Evolutionary conservation across 2,329 filamentous ascomycete genomes (phyloP).

Genomic region (Emmonsiellopsis sp.): DNA sequence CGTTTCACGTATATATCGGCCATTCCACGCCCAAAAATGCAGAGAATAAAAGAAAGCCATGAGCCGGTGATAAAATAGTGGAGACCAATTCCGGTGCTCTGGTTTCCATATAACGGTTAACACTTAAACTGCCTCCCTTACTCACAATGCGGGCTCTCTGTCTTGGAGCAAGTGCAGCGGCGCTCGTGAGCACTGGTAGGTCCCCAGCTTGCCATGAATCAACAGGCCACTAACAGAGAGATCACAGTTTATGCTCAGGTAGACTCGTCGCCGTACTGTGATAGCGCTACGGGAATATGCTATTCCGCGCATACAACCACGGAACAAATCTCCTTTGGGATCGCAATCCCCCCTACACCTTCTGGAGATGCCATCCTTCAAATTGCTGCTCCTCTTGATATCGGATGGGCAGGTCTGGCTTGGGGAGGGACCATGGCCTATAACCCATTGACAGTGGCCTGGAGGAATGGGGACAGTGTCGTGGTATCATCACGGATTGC

Average conservation of each 20-base stretch:
- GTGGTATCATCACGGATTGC: constrained; percentile 38
- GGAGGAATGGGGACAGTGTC: constrained; percentile 35
- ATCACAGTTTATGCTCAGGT: neutral
- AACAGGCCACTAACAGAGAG: neutral
- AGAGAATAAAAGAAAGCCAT: too few relatives aligned
- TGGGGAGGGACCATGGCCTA: constrained; percentile 45
- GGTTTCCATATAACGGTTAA: neutral
- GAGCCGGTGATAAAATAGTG: neutral
- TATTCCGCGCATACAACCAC: constrained; percentile 35
- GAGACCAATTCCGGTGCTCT: neutral
- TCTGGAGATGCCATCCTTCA: constrained; percentile 37
- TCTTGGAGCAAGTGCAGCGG: neutral
- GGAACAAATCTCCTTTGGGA: constrained; percentile 15
- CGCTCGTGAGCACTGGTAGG: neutral
- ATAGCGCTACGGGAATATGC: constrained; percentile 35
- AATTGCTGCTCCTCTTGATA: constrained; percentile 34
- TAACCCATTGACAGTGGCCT: constrained; percentile 39
- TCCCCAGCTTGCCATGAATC: neutral
- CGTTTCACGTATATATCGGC: neutral
- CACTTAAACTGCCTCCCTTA: neutral
- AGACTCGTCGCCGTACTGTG: constrained; percentile 16
- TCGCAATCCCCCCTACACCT: constrained; percentile 29
- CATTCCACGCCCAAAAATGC: too few relatives aligned
- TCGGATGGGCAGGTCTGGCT: constrained; percentile 42
- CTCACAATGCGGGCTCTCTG: neutral